Evolutionary conservation across 139 green algal genomes (phyloP), one percentile per base, ranked within the genome.

Genomic region (Coelastrella sp.): DNA sequence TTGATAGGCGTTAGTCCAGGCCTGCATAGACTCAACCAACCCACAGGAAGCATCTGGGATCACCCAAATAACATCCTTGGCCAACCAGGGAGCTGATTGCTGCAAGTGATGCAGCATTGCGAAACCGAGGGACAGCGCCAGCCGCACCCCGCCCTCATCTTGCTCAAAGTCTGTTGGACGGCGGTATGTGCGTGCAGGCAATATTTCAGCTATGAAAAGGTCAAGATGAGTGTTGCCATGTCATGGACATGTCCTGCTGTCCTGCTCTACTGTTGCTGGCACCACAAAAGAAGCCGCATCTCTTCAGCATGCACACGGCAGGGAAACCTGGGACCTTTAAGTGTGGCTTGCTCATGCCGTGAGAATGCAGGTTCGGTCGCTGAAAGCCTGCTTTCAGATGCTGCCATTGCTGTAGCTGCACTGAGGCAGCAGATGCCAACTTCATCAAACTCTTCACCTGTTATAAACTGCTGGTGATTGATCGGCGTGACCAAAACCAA

Each of bases 61-160:
- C 82, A 97, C 61, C 95, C 95, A 97, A 15, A 97, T 35, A 14
- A 97, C 17, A 82, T 97, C 93, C 49, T 96, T 96, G 14, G 94
- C 92, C 78, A 97, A 85, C 95, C 95, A 97, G 11, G 83, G 76
- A 7, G 85, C 91, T 19, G 85, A 90, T 7, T n/a, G 10, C 4
- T 59, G n/a, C 82, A 97, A 75, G 82, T 97, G 91, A 7, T 57
- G 8, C 70, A 92, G 12, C 75, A 96, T 70, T 11, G 83, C 78
- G 19, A 75, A 17, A 4, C 65, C 93, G n/a, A 91, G 25, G 20
- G 72, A 61, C 60, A 95, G 58, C 8, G 92, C 89, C 68, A 95
- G 73, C 74, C 59, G 24, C 1, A 84, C 89, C n/a, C 78, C 92
- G 7, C 56, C 76, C 0, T 74, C 80, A 24, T 73, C 85, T 57